Conservation (phyloP, 495 filamentous ascomycete genomes). For the Viridothelium virens region DNA sequence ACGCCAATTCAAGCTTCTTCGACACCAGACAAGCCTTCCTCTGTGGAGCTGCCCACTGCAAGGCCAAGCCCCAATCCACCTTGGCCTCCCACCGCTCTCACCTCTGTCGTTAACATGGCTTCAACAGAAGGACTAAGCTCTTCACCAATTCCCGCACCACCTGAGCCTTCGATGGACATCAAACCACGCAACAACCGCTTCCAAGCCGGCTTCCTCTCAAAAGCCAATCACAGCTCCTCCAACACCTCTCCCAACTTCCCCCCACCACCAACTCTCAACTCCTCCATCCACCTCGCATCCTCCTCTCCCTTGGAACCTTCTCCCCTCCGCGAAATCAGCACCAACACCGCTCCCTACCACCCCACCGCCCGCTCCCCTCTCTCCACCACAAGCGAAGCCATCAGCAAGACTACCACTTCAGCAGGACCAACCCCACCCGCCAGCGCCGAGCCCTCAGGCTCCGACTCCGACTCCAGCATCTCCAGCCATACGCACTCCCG, state of each 20-base stretch:
- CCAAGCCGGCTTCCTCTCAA: slow-evolving; percentile 82
- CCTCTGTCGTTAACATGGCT: slow-evolving; percentile 7
- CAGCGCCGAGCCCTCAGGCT: slow-evolving; percentile 24
- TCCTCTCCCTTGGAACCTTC: slow-evolving; percentile 56
- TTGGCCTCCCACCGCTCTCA: slow-evolving; percentile 9
- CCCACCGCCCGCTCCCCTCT: slow-evolving; percentile 44
- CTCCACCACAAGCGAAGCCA: slow-evolving; percentile 20
- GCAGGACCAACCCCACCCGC: slow-evolving; percentile 39
- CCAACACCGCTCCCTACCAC: slow-evolving; percentile 52
- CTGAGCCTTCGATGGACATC: slow-evolving; percentile 44
- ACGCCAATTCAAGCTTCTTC: slow-evolving; percentile 60
- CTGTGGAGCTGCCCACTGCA: slow-evolving; percentile 34
- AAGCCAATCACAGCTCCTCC: slow-evolving; percentile 59
- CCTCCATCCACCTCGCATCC: slow-evolving; percentile 27
- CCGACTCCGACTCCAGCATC: slow-evolving; percentile 37
- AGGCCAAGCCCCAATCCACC: slow-evolving; percentile 5
- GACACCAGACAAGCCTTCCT: slow-evolving; percentile 46
- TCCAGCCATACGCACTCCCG: slow-evolving; percentile 25
- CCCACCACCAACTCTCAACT: slow-evolving; percentile 22
- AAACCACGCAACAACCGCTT: slow-evolving; percentile 60
- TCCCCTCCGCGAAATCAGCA: slow-evolving; percentile 59
- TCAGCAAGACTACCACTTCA: slow-evolving; percentile 27
- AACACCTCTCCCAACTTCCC: slow-evolving; percentile 46
- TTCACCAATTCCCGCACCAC: slow-evolving; percentile 47
- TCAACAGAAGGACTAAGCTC: slow-evolving; percentile 32